Evolutionary conservation across 257 asterid genomes (phyloP).

Genomic region (Perilla frutescens): DNA sequence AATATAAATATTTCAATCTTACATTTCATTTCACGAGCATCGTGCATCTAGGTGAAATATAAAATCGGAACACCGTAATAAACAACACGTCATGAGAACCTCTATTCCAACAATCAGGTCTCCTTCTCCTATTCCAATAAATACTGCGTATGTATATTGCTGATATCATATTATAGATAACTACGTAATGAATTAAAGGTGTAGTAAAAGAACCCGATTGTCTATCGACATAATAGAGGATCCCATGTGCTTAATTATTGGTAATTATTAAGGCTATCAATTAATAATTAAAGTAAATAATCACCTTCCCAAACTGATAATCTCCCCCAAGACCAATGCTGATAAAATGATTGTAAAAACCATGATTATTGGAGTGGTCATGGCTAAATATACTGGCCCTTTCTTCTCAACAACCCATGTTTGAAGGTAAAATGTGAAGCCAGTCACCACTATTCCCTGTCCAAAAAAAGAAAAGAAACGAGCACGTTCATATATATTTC

Average conservation of each 20-base stretch:
- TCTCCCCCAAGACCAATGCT: constrained; percentile 70
- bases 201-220: too few species aligned
- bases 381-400: constrained; percentile 77
- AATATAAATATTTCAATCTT: background rate
- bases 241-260: too few species aligned
- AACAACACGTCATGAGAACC: too few species aligned
- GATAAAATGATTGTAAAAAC: constrained; percentile 65
- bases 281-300: background rate
- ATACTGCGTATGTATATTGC: too few species aligned
- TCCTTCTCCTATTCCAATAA: too few species aligned
- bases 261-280: too few species aligned
- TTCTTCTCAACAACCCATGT: constrained; percentile 81
- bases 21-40: background rate
- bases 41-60: background rate
- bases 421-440: constrained; percentile 75
- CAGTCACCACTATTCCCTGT: constrained; percentile 81
- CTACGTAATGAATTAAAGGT: too few species aligned
- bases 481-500: background rate
- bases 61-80: background rate
- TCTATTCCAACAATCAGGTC: too few species aligned
- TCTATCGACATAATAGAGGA: too few species aligned
- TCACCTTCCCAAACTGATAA: constrained; percentile 74
- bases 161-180: too few species aligned
- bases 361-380: constrained; percentile 69
- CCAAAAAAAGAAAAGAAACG: background rate